Base-by-base conservation (phyloP, 768 basidiomycete species). In the Rhizopogon vulgaris region DNA sequence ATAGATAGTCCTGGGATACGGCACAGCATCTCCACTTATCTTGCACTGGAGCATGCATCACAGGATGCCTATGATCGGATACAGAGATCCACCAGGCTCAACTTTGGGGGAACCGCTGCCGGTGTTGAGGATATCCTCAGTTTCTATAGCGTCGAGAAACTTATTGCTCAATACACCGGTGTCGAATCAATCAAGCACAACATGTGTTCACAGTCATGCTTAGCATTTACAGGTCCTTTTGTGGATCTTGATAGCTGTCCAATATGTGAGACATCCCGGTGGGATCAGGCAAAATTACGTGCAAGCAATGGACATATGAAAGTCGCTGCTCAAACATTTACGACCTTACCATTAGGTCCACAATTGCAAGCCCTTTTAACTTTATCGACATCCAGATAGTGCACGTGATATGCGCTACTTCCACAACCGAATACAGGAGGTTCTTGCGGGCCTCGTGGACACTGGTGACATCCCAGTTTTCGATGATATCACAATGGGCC, bases 291-390 rank as follows among this genome's bases (percentile, higher is more conserved):
- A 4, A 42, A 37, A 0, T 41, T 53, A 1, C 46, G 43, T 2
- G 45, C 14, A 1, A 36, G n/a, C 4, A 28, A 43, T 32, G 24
- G 55, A 1, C 18, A 24, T 0, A 30, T 43, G 7, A 66, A 69
- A 47, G 54, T 69, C 2, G 60, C 75, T 0, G 59, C 63, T 1
- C 59, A 70, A 14, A 59, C 69, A 17, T 70, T 71, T 36, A 52
- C 52, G 6, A 78, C 74, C 0, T 67, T 78, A 24, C 73, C 66
- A 0, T 38, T 77, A 17, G 73, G 74, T 3, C 75, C 74, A 1
- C 73, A 75, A 49, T 49, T 78, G 0, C 76, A 78, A 48, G 73
- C 75, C n/a, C n/a, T n/a, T n/a, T n/a, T n/a, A n/a, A 0, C 57
- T 71, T 2, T 60, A 68, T n/a, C 52, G 66, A 0, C 59, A 51